Evolutionary conservation across 2,329 filamentous ascomycete species (phyloP), one percentile per base, ranked within the genome.

Genomic region (Niveomyces coronatus): DNA sequence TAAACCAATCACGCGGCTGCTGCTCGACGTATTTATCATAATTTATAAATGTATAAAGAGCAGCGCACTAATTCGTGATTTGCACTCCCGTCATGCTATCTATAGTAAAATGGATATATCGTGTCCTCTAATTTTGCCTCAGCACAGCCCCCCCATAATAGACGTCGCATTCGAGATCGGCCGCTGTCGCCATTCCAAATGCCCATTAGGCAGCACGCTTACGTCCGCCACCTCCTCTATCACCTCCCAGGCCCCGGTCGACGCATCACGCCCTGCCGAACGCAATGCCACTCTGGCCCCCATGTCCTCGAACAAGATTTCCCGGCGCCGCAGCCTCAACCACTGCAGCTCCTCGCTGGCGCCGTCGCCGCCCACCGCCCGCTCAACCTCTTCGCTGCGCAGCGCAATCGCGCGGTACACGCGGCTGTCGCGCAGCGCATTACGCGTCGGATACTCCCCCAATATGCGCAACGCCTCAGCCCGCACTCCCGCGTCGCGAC

Each of bases 401-500:
- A 60, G 41, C 1, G 56, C 58, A 33, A 67, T 60, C 4, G 61
- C 62, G 1, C 55, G 45, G 31, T 64, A 60, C 1, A 63, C 52
- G 11, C 58, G 53, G 32, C 57, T 65, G 42, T 67, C 63, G 16
- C 63, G 60, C 8, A 68, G 53, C 2, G 62, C 63, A 42, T 68
- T 66, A 20, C 61, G 55, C 3, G 64, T 56, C 3, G 63, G 63
- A 19, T 66, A 62, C 32, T 55, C 47, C 4, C 52, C 52, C 13
- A 68, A 49, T 14, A 68, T 59, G 8, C 57, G 52, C 11, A 62
- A 57, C 7, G 65, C 57, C 4, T 66, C 59, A 5, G 57, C 54
- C 10, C 62, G 53, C 4, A 68, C 57, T 0, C 47, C 42, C 4
- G 51, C 49, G 33, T 65, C 60, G 7, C 62, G 56, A 31, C 62